phyloP scores from a whole-genome alignment of 352 stramenopile species.

The Phytophthora syringae region DNA sequence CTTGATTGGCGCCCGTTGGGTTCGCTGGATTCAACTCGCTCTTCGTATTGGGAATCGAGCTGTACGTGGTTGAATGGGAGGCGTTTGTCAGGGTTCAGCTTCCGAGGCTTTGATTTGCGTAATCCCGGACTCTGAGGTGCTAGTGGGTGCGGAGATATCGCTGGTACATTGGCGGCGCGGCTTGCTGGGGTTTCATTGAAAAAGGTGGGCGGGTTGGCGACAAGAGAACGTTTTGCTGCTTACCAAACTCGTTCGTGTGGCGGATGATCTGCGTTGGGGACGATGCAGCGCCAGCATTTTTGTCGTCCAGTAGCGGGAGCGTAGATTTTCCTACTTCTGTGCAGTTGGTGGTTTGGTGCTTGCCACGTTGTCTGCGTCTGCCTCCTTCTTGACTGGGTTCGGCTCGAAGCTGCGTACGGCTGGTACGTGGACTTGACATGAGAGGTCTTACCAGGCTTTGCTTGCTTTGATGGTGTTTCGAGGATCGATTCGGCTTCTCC shows the following conservation, averaged over 20 bases:
- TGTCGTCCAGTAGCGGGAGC: conserved; percentile 32
- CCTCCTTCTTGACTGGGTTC: conserved; percentile 25
- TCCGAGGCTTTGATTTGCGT: conserved; percentile 19
- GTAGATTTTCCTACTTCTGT: conserved; percentile 8
- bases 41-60: conserved; percentile 36
- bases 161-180: not conserved
- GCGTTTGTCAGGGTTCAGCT: conserved; percentile 14
- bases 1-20: conserved; percentile 7
- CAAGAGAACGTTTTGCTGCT: conserved; percentile 59
- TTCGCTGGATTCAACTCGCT: conserved; percentile 33
- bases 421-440: conserved; percentile 26
- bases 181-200: conserved; percentile 32
- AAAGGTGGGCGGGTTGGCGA: conserved; percentile 63
- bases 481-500: conserved; percentile 14
- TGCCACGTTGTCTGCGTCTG: conserved; percentile 19
- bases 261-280: conserved; percentile 50
- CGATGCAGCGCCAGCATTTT: conserved; percentile 4
- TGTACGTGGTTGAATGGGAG: conserved; percentile 16
- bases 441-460: conserved; percentile 29
- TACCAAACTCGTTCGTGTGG: conserved; percentile 77
- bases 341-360: not conserved
- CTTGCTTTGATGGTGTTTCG: too few relatives aligned
- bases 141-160: conserved; percentile 20
- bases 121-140: conserved; percentile 5
- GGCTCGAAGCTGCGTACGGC: conserved; percentile 32